phyloP scores from a whole-genome alignment of 805 yeast genomes.

The Candida sakaeoensis region DNA sequence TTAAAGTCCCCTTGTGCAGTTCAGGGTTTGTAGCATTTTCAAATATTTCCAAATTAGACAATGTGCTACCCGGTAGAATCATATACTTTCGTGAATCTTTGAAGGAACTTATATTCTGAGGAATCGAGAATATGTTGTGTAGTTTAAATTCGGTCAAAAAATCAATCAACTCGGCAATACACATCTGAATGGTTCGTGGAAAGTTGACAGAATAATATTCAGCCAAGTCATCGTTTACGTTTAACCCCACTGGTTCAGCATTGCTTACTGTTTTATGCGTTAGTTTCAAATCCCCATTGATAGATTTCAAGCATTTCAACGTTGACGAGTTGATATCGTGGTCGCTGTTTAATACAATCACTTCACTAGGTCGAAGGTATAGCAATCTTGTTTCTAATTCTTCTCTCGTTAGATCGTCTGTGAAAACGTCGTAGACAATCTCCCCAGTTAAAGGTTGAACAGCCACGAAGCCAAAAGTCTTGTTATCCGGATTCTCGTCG shows the following conservation, averaged over 20 bases:
- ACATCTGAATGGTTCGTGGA: slow-evolving; percentile 21
- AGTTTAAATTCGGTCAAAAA: slow-evolving; percentile 66
- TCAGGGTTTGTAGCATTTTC: slow-evolving; percentile 53
- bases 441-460: slow-evolving; percentile 75
- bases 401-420: slow-evolving; percentile 52
- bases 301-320: slow-evolving; percentile 8
- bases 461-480: slow-evolving; percentile 49
- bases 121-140: slow-evolving; percentile 50
- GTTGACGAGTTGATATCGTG: slow-evolving; percentile 28
- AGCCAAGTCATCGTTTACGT: slow-evolving; percentile 14
- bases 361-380: slow-evolving; percentile 76
- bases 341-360: slow-evolving; percentile 38
- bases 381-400: slow-evolving; percentile 71
- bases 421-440: slow-evolving; percentile 65
- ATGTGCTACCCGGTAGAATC: slow-evolving; percentile 59
- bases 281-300: slow-evolving; percentile 12
- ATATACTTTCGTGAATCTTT: slow-evolving; percentile 45
- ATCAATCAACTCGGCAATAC: slow-evolving; percentile 44
- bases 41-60: slow-evolving; percentile 73
- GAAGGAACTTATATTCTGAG: slow-evolving; percentile 52
- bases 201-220: slow-evolving; percentile 24
- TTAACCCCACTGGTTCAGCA: background rate
- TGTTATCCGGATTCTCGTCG: slow-evolving; percentile 16
- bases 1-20: slow-evolving; percentile 60
- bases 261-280: slow-evolving; percentile 5